Percentiles rank a stretch among this genome's conserved stretches.
These are phyloP conservation scores for Colletotrichum acutatum DNA, from an alignment of 2,329 filamentous ascomycete species.

Conservation along the genomic window DNA sequence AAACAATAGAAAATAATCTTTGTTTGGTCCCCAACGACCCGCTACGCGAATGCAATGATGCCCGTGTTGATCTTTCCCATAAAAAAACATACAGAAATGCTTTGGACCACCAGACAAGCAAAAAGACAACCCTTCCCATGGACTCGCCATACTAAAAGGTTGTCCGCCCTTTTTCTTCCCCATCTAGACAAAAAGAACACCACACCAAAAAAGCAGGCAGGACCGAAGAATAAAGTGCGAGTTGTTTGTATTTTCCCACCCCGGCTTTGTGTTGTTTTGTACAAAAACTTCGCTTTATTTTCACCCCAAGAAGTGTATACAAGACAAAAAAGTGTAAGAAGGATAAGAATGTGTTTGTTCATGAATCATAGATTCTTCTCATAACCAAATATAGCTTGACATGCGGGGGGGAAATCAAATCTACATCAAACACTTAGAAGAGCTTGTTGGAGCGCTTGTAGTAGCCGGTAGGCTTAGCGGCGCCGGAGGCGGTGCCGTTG, in stretches of 20 bases:
- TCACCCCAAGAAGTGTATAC: slow-evolving; percentile 23
- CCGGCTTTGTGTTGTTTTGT: neutral
- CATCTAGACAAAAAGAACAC: neutral
- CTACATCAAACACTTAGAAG: slow-evolving; percentile 34
- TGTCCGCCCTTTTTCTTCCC: neutral
- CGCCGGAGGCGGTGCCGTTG: slow-evolving; percentile 51
- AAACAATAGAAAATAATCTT: neutral
- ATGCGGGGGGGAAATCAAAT: slow-evolving; percentile 32
- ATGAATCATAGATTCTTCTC: slow-evolving; percentile 37
- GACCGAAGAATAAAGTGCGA: neutral
- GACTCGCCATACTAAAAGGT: neutral
- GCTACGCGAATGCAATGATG: slow-evolving; percentile 22
- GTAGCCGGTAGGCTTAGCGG: slow-evolving; percentile 49
- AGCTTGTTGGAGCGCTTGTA: slow-evolving; percentile 40
- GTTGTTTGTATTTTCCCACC: neutral
- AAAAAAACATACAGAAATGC: slow-evolving; percentile 1
- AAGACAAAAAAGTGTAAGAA: slow-evolving; percentile 21
- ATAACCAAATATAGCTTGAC: slow-evolving; percentile 33
- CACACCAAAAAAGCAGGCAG: neutral
- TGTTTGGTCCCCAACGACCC: neutral
- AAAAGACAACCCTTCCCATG: neutral
- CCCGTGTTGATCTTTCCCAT: neutral
- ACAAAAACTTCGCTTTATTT: slow-evolving; percentile 25
- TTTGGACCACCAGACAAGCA: neutral
- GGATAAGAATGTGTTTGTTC: slow-evolving; percentile 29